Percentiles rank a stretch among this genome's conserved stretches.
These are phyloP conservation scores for Gaillardinia entomophila DNA, from an alignment of 805 yeast genomes.

Conservation along the genomic window DNA sequence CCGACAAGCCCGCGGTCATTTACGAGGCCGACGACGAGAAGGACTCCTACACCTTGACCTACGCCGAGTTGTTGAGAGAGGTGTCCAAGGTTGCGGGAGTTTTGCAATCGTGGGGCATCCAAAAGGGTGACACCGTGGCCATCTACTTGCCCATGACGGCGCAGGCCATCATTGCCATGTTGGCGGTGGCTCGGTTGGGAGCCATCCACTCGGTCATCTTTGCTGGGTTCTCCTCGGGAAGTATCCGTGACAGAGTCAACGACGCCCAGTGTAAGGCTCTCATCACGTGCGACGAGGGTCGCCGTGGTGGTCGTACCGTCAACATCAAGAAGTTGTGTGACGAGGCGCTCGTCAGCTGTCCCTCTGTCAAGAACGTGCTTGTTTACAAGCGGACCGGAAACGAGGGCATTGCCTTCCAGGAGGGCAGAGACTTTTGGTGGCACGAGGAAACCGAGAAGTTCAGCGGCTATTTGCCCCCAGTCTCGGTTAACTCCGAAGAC, in stretches of 20 bases:
- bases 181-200: constrained; percentile 77
- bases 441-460: constrained; percentile 62
- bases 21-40: constrained; percentile 80
- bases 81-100: constrained; percentile 71
- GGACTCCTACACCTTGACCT: constrained; percentile 57
- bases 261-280: constrained; percentile 70
- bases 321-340: constrained; percentile 80
- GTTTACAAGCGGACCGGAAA: constrained; percentile 73
- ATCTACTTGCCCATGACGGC: constrained; percentile 85
- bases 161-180: constrained; percentile 66
- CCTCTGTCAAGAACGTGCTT: constrained; percentile 61
- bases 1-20: constrained; percentile 67
- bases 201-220: constrained; percentile 82
- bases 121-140: constrained; percentile 82
- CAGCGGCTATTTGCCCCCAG: constrained; percentile 67
- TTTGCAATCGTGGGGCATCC: constrained; percentile 58
- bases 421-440: constrained; percentile 73
- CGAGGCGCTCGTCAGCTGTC: constrained; percentile 65
- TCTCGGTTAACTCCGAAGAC: constrained; percentile 73
- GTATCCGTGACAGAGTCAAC: constrained; percentile 63
- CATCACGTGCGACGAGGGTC: constrained; percentile 76
- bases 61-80: constrained; percentile 63
- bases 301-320: constrained; percentile 77
- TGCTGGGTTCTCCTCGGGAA: constrained; percentile 77
- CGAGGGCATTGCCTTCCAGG: constrained; percentile 41